Evolutionary conservation across 1,139 yeast species (phyloP), one percentile per base, ranked within the genome.

Genomic region (Taiozyma sp.): DNA sequence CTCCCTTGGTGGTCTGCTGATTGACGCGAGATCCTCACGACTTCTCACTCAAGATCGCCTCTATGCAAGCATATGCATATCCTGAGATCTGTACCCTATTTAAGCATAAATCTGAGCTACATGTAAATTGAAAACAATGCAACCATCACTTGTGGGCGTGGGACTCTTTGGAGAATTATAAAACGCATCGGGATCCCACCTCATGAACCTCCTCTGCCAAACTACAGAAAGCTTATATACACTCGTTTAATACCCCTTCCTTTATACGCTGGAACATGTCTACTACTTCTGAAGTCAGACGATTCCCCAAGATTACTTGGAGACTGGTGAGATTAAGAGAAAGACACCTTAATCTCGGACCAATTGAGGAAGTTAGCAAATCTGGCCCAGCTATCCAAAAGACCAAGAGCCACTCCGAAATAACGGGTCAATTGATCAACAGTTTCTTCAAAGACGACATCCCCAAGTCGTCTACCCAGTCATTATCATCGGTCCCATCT

Each of bases 281-380:
- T 8, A 13, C 24, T 9, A 9, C 24, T 32, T 45, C 45, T 24
- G 23, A n/a, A 43, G 54, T 51, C 47, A 57, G 62, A 56, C 54
- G 52, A 46, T 58, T 45, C 46, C 63, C 63, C 30, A 57, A 51
- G 45, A 57, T 54, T 48, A 57, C 63, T 40, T 59, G 63, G 63
- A 52, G 63, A 47, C 51, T 59, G n/a, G 49, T 50, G 22, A 49
- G 39, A 7, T 48, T 59, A 23, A 54, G 54, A 45, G 56, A 59
- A 44, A 57, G 63, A 48, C 52, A 58, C 42, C 39, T 58, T 8
- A 34, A 50, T 3, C 38, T 51, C 8, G 47, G 51, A 39, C 13
- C 13, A n/a, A 19, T 41, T n/a, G 43, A 40, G 14, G 19, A 23
- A 13, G 43, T 13, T 5, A 12, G 10, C 16, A 8, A 40, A 40